Evolutionary conservation across 2,329 filamentous ascomycete species (phyloP).

Genomic region (Stromatinia cepivora): DNA sequence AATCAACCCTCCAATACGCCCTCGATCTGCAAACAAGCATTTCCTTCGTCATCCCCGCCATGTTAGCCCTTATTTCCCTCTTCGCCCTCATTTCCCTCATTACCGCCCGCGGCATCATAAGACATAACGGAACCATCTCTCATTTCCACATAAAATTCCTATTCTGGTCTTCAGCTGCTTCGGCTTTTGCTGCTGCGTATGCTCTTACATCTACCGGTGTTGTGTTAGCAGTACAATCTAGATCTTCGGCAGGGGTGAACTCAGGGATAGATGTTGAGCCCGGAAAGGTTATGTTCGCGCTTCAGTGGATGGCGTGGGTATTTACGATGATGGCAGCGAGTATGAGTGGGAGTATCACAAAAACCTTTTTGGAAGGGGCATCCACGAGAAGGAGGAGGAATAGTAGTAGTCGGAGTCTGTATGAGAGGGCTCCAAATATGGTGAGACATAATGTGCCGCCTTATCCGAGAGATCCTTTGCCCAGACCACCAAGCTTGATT

Average conservation of each 20-base stretch:
- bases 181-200: conserved; percentile 12
- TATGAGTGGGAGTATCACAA: conserved; percentile 13
- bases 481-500: not conserved
- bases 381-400: not conserved
- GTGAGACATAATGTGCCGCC: not conserved
- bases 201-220: conserved; percentile 4
- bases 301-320: conserved; percentile 16
- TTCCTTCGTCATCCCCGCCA: conserved; percentile 10
- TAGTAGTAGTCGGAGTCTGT: not conserved
- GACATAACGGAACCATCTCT: not conserved
- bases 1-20: not conserved
- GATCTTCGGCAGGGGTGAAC: too few species aligned
- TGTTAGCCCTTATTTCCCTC: conserved; percentile 8
- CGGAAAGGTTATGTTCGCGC: conserved; percentile 1
- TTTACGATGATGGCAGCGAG: not conserved
- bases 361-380: not conserved
- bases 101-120: conserved; percentile 4
- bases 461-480: not conserved
- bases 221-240: not conserved
- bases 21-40: conserved; percentile 9
- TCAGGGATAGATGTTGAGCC: not conserved
- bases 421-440: not conserved
- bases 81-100: not conserved
- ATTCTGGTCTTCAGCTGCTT: conserved; percentile 3
- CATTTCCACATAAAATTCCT: conserved; percentile 1